Evolutionary conservation across 148 eudicot species (phyloP).

Genomic region (Diospyros kaki): DNA sequence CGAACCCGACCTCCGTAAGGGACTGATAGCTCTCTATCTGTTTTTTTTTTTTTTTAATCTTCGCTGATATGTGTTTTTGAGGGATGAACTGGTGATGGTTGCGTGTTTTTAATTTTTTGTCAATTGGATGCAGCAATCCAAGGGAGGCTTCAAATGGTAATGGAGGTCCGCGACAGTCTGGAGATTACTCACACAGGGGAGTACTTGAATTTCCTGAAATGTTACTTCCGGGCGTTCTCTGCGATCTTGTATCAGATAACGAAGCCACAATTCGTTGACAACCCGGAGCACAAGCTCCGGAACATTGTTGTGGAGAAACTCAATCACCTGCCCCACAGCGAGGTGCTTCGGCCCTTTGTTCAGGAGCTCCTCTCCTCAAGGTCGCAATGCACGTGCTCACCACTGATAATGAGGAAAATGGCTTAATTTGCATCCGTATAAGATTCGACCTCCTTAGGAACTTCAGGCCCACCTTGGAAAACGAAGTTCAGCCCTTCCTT

Average conservation of each 20-base stretch:
- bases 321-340: constrained; percentile 91
- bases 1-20: constrained; percentile 64
- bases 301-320: constrained; percentile 86
- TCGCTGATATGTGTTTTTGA: neutral
- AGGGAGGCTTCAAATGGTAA: constrained; percentile 77
- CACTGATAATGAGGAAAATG: constrained; percentile 91
- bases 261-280: constrained; percentile 84
- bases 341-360: constrained; percentile 88
- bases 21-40: neutral
- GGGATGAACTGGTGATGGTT: neutral
- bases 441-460: too few species aligned
- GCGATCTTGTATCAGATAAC: constrained; percentile 72
- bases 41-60: neutral
- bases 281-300: constrained; percentile 82
- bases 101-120: neutral
- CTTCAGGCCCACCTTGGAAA: too few species aligned
- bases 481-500: too few species aligned
- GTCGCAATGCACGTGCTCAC: constrained; percentile 94
- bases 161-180: constrained; percentile 95
- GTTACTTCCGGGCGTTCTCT: constrained; percentile 84
- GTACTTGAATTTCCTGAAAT: constrained; percentile 91
- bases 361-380: constrained; percentile 82
- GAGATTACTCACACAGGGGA: constrained; percentile 95
- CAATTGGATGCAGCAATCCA: constrained; percentile 55
- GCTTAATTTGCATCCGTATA: constrained; percentile 84